Conservation (phyloP, 257 asterid species). For the Solanum etuberosum region DNA sequence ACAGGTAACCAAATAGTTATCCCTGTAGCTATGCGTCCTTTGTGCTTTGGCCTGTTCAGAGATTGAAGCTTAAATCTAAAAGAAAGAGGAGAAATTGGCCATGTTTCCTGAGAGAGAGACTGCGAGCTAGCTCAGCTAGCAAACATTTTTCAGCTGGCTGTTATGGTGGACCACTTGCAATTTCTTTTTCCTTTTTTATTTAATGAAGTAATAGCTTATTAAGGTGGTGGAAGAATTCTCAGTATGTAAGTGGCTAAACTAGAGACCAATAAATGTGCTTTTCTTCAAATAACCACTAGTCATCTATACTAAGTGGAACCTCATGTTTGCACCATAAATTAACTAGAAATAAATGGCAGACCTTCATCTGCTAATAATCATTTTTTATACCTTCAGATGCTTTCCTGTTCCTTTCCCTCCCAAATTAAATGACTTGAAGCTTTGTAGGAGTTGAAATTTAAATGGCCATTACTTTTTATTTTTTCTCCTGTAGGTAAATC, state of each 20-base stretch:
- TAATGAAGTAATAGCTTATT: not conserved
- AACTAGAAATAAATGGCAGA: not conserved
- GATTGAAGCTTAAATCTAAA: not conserved
- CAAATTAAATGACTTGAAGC: not conserved
- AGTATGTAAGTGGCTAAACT: not conserved
- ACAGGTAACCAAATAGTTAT: conserved; percentile 45
- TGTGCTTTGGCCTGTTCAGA: not conserved
- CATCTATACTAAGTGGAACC: not conserved
- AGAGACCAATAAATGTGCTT: not conserved
- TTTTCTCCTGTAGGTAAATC: not conserved
- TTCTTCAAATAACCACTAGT: not conserved
- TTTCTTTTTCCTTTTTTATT: not conserved
- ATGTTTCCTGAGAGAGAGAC: not conserved
- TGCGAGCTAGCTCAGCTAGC: not conserved
- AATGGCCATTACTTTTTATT: not conserved
- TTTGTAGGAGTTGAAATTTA: not conserved
- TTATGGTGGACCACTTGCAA: not conserved
- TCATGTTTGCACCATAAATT: not conserved
- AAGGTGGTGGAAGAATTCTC: not conserved
- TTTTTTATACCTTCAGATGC: not conserved
- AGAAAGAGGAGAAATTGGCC: not conserved
- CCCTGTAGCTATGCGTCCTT: not conserved
- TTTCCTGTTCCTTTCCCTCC: not conserved
- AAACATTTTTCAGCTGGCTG: not conserved
- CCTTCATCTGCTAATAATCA: not conserved